Evolutionary conservation across 176 grass and related monocot species (phyloP), one percentile per base, ranked within the genome.

Genomic region (Tillandsia leiboldiana): DNA sequence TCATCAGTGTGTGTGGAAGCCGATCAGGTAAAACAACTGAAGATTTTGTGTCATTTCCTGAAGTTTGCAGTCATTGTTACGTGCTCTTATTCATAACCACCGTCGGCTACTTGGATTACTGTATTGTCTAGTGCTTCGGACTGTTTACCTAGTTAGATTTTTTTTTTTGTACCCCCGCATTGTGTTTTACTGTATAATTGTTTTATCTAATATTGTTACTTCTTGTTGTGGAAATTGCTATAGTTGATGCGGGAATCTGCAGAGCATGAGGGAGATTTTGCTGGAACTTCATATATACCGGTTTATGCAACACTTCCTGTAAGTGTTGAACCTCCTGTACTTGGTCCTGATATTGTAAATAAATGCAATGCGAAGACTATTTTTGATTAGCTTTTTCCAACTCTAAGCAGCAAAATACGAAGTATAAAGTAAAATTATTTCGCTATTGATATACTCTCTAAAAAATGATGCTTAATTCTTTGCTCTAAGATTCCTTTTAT

Each of bases 271-370:
- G 88, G 76, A 77, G 75, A 88, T 78, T 96, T 77, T 84, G 79
- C 72, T 12, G 90, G 78, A 84, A 86, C 83, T 80, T 80, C 77
- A 67, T 96, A 96, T 73, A 83, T 96, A 75, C 85, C 88, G 23
- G 78, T 96, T 50, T 96, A 91, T 80, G 91, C 85, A 49, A 81
- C 80, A 75, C 66, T 96, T 67, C 73, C 83, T 53, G 91, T 96
- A 76, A 96, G 85, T 88, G 69, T 14, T 22, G 26, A 50, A 48
- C 18, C n/a, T 6, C 33, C 33, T 42, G 33, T 42, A 42, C 33
- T 42, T 42, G 33, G 33, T 9, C 14, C 56, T 59, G 56, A 42
- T 8, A 66, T 42, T 66, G 11, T 47, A 48, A 14, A 14, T 66
- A 28, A 42, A 14, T 66, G 64, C 26, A 66, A 66, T 48, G 28